Percentiles rank a stretch among this genome's conserved stretches.
phyloP scores from a whole-genome alignment of 1,284 basidiomycete genomes.

The Naganishia cerealis region DNA sequence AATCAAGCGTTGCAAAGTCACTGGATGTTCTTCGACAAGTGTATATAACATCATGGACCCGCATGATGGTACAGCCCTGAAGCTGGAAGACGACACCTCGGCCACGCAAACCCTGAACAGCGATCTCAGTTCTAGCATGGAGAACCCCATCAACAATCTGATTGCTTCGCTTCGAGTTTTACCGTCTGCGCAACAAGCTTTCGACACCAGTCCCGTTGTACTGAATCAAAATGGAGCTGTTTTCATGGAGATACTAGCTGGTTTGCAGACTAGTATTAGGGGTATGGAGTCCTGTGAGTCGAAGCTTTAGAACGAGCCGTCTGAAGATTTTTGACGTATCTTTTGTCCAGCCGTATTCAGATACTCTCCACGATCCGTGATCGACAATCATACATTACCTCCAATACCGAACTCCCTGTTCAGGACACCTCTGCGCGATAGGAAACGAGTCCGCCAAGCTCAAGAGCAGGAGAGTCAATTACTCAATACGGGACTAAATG shows the following conservation, averaged over 20 bases:
- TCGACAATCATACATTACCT: slow-evolving; percentile 2
- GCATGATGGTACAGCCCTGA: background rate
- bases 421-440: slow-evolving; percentile 24
- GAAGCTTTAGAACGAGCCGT: background rate
- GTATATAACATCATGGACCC: background rate
- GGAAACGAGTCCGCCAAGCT: slow-evolving; percentile 24
- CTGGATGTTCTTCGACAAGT: background rate
- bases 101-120: background rate
- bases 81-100: background rate
- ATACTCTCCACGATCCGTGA: slow-evolving; percentile 5
- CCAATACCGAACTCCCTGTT: slow-evolving; percentile 22
- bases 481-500: slow-evolving; percentile 18
- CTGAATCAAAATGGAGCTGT: slow-evolving; percentile 23
- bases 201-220: background rate
- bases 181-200: slow-evolving; percentile 21
- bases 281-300: slow-evolving; percentile 18
- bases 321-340: background rate
- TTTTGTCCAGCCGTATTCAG: slow-evolving; percentile 3
- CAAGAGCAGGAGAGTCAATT: slow-evolving; percentile 19
- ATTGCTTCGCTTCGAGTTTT: slow-evolving; percentile 16
- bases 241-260: slow-evolving; percentile 15
- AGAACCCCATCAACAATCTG: slow-evolving; percentile 18
- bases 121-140: background rate
- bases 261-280: slow-evolving; percentile 16
- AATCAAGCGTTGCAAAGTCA: background rate